These are phyloP conservation scores for Fusarium cicatricum DNA, from an alignment of 2,329 filamentous ascomycete species.

Conservation along the genomic window DNA sequence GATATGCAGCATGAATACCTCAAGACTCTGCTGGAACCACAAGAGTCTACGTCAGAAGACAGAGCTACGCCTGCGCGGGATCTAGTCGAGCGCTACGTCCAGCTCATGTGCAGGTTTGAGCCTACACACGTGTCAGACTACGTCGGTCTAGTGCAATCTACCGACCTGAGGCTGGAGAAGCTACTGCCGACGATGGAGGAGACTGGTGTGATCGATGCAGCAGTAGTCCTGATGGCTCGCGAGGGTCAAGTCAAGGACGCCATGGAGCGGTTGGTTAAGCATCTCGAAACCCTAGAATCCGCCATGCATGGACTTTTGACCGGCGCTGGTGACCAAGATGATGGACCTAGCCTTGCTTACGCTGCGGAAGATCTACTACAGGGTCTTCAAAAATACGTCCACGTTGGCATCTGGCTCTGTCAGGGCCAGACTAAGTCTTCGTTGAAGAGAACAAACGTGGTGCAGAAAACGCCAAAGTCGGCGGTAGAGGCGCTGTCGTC, in stretches of 20 bases:
- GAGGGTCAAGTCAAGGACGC: conserved; percentile 85
- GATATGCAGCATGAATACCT: conserved; percentile 81
- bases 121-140: conserved; percentile 86
- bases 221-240: conserved; percentile 87
- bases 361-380: conserved; percentile 77
- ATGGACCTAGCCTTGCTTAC: conserved; percentile 60
- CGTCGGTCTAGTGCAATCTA: conserved; percentile 76
- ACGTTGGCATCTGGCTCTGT: conserved; percentile 95
- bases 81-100: conserved; percentile 85
- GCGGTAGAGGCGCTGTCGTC: conserved; percentile 56
- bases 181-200: conserved; percentile 89
- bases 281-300: conserved; percentile 81
- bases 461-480: conserved; percentile 60
- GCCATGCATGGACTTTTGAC: conserved; percentile 77
- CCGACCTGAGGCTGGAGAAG: conserved; percentile 79
- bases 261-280: conserved; percentile 84
- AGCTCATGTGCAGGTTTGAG: conserved; percentile 89
- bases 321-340: conserved; percentile 65
- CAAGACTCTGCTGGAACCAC: conserved; percentile 75
- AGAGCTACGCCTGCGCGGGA: conserved; percentile 57
- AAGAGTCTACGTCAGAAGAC: conserved; percentile 47
- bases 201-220: conserved; percentile 90
- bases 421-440: conserved; percentile 78
- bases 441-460: conserved; percentile 53
- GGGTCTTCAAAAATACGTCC: conserved; percentile 85